Percentiles rank a stretch among this genome's conserved stretches.
Conservation (phyloP, 2,329 filamentous ascomycete genomes). For the Botrytis galanthina region DNA sequence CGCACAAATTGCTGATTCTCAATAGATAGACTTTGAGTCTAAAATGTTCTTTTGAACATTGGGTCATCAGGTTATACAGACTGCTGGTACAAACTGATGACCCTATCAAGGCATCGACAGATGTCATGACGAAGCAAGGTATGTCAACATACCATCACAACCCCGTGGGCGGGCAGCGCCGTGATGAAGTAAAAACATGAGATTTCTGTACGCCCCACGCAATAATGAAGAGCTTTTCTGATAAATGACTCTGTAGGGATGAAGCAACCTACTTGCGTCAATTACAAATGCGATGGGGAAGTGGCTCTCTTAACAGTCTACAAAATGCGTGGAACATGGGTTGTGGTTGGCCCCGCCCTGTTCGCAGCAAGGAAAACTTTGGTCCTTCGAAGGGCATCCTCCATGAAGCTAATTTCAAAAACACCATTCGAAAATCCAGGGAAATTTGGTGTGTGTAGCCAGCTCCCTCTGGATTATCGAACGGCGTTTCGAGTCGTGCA, state of each 20-base stretch:
- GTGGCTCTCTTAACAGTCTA: background rate
- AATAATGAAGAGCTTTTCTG: background rate
- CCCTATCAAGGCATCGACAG: background rate
- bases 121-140: background rate
- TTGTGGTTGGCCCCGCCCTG: background rate
- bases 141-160: background rate
- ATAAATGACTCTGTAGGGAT: background rate
- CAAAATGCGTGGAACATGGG: background rate
- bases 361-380: background rate
- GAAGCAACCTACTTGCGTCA: background rate
- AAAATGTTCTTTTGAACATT: background rate
- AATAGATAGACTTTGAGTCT: background rate
- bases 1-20: background rate
- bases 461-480: background rate
- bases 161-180: background rate
- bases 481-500: background rate
- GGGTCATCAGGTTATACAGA: background rate
- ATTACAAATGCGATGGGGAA: background rate
- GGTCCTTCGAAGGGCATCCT: background rate
- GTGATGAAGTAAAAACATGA: background rate
- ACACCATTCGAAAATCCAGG: background rate
- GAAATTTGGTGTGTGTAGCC: background rate
- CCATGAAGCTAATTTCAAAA: background rate
- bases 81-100: background rate
- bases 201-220: background rate